Evolutionary conservation across 75 land plant genomes (phyloP), one percentile per base, ranked within the genome.

Genomic region (Picea sitchensis): DNA sequence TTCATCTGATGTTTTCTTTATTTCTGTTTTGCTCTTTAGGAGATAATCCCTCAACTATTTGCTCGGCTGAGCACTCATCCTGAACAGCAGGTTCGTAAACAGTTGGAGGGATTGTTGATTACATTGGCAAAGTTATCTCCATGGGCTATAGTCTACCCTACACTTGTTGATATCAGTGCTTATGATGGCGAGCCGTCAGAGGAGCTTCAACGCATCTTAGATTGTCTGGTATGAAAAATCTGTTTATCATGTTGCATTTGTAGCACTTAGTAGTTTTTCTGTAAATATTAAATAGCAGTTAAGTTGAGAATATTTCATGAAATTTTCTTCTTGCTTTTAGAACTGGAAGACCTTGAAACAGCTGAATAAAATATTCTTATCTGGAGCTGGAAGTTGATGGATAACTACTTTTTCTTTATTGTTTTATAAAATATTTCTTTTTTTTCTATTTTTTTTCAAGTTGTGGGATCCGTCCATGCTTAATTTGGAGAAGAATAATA

Each of bases 81-180:
- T 30, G 91, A 95, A 79, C 71, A 86, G 59, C 85, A 83, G 58
- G 92, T 98, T 14, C 81, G 99, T 58, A 95, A 89, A 78, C 96
- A 92, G 61, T 54, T 98, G 77, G 93, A 95, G 75, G 87, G 86
- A 2, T 77, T 98, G 54, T 77, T 98, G 65, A 84, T 92, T 83
- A 83, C 88, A 81, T 83, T 93, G 65, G 98, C 95, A n/a, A 92
- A 92, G 76, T 76, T 86, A 63, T 93, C 89, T 84, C 99, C 99
- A n/a, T 92, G 96, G 93, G 94, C 98, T 36, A 86, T 98, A 41
- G 99, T 98, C n/a, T 98, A 93, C 80, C 96, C 99, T 51, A 89
- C 92, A 14, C 90, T 98, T 61, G 98, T 98, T 63, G 94, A 92
- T 75, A 79, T 95, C 34, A 95, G 90, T 89, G 86, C 94, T 51